These are phyloP conservation scores for Chytriomyces sp. DNA, from an alignment of 192 early-diverging fungal species.

Conservation along the genomic window DNA sequence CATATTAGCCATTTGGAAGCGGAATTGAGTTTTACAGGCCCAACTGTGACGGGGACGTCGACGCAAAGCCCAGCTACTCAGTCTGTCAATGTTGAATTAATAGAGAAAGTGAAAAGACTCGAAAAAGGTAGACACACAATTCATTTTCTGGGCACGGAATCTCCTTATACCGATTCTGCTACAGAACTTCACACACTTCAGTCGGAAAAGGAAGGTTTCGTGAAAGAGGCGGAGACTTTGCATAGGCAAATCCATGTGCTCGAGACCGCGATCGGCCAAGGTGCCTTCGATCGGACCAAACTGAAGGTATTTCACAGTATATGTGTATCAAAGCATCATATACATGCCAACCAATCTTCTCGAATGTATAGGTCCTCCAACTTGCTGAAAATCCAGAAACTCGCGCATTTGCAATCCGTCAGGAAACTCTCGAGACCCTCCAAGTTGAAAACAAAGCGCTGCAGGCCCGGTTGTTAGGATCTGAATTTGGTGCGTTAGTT, in stretches of 20 bases:
- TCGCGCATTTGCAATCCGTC: conserved; percentile 67
- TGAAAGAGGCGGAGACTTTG: conserved; percentile 44
- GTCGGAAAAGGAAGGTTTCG: conserved; percentile 39
- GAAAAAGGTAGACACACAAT: too few relatives aligned
- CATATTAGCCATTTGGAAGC: conserved; percentile 25
- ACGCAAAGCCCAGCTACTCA: too few relatives aligned
- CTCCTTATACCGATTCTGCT: too few relatives aligned
- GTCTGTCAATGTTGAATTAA: neutral
- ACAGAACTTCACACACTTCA: neutral
- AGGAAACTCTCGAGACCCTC: conserved; percentile 66
- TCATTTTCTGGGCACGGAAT: too few relatives aligned
- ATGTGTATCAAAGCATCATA: neutral
- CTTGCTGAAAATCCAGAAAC: conserved; percentile 77
- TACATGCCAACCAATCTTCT: neutral
- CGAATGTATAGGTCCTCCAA: conserved; percentile 55
- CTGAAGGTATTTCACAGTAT: conserved; percentile 40
- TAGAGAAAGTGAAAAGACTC: neutral
- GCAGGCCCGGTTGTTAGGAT: conserved; percentile 26
- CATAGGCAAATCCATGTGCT: conserved; percentile 59
- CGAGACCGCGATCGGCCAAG: conserved; percentile 66
- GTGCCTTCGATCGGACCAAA: conserved; percentile 60
- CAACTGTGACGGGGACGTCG: too few relatives aligned
- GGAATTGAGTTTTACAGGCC: too few relatives aligned
- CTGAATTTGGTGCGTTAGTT: conserved; percentile 30
- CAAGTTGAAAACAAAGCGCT: conserved; percentile 70